Evolutionary conservation across 2,329 filamentous ascomycete species (phyloP), one percentile per base, ranked within the genome.

Genomic region (Fusarium verrucosum): DNA sequence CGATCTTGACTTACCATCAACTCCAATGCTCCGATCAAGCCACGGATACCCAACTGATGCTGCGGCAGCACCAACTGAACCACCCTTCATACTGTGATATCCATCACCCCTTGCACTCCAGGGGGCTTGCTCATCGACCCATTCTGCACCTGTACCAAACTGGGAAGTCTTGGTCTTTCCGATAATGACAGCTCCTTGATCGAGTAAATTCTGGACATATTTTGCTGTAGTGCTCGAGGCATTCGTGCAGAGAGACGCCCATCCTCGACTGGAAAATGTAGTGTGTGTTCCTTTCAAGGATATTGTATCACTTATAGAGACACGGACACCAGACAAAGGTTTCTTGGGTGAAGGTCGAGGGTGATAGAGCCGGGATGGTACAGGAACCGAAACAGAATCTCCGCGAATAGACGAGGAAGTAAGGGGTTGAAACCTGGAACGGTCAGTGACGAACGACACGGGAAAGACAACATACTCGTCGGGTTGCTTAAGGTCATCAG

Each of bases 191-290:
- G 85, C 88, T 1, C 89, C 89, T 4, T 85, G 80, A 50, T 87
- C 82, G 5, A 90, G 79, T 1, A 92, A 73, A 3, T 79, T 77
- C 46, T 86, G 82, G 0, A 87, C 80, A 2, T 83, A 78, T 0
- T 80, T 70, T 0, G 84, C 82, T 2, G 84, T 87, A 4, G 67
- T 70, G 3, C 74, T 79, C 5, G 71, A 71, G 0, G 79, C 76
- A 4, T 79, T 69, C 2, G 78, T 76, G 50, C 87, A 84, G 4
- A 89, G 73, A 30, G 82, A 75, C 20, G 81, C 82, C 79, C 83
- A 90, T 3, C 86, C 83, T 28, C 84, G 77, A 51, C 86, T 89
- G 0, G 87, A 88, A 28, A 83, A 78, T 2, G 80, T 80, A 0
- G 85, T 88, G 13, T 80, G 79, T 0, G 88, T 73, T 3, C 88